Percentiles rank a stretch among this genome's conserved stretches.
Evolutionary conservation across 2,329 filamentous ascomycete species (phyloP).

Genomic region (Pyrenophora teres): DNA sequence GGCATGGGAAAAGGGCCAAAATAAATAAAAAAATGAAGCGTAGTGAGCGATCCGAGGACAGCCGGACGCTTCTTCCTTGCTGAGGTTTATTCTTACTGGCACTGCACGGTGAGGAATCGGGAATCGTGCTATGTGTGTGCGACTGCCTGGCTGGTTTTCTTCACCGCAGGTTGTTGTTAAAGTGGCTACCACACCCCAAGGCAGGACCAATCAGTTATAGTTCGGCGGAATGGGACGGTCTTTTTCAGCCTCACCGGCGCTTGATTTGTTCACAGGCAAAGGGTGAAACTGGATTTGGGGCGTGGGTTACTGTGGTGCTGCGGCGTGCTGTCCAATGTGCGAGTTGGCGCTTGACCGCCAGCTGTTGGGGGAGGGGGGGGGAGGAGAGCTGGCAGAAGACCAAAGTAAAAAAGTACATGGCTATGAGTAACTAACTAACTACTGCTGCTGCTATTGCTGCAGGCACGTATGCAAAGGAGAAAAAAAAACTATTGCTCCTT

Average conservation of each 20-base stretch:
- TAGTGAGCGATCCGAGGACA: too few species aligned
- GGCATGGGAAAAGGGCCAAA: too few species aligned
- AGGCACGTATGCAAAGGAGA: too few species aligned
- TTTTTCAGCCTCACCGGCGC: constrained; percentile 15
- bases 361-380: constrained; percentile 5
- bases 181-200: constrained; percentile 26
- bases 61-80: too few species aligned
- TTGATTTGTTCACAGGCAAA: constrained; percentile 25
- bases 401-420: constrained; percentile 13
- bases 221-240: constrained; percentile 21
- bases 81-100: too few species aligned
- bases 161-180: constrained; percentile 32
- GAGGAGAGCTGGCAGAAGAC: constrained; percentile 4
- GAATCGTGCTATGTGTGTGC: constrained; percentile 10
- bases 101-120: not conserved
- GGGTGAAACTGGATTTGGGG: constrained; percentile 18
- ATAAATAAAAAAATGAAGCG: too few species aligned
- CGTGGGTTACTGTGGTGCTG: constrained; percentile 20
- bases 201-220: constrained; percentile 23
- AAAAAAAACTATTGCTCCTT: not conserved
- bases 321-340: constrained; percentile 18
- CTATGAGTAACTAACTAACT: not conserved
- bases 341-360: constrained; percentile 35
- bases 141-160: constrained; percentile 23
- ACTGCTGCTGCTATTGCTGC: not conserved